Evolutionary conservation across 106 monocot species (phyloP).

Genomic region (Chionographis japonica): DNA sequence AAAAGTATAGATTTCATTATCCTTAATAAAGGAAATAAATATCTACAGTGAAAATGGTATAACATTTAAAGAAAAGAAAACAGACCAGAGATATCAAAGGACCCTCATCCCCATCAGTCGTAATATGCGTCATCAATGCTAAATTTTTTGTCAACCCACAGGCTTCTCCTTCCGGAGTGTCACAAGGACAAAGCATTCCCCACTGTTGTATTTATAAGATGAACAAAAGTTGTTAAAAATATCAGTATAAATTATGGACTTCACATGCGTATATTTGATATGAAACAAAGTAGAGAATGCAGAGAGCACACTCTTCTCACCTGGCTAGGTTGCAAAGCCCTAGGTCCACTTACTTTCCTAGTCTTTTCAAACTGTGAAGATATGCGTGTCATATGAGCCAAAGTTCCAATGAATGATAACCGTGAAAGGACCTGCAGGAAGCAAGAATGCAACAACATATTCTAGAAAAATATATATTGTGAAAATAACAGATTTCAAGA

Average conservation of each 20-base stretch:
- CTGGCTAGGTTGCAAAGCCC: constrained; percentile 98
- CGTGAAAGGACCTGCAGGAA: constrained; percentile 66
- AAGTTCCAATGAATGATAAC: constrained; percentile 74
- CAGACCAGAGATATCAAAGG: constrained; percentile 75
- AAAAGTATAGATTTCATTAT: no score
- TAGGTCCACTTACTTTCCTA: constrained; percentile 98
- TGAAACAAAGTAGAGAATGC: constrained; percentile 1
- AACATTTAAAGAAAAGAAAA: constrained; percentile 9
- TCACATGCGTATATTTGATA: no score
- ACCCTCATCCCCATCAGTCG: constrained; percentile 92
- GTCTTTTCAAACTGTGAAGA: constrained; percentile 97
- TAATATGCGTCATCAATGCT: constrained; percentile 94
- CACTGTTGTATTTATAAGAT: constrained; percentile 46
- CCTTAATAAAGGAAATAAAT: no score
- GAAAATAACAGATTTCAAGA: neutral
- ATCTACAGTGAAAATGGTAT: no score
- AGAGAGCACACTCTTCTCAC: constrained; percentile 16
- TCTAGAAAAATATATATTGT: neutral
- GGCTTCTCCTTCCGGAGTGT: constrained; percentile 97
- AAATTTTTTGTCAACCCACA: constrained; percentile 99
- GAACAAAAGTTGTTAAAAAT: neutral
- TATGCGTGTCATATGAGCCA: constrained; percentile 93
- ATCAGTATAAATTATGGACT: no score
- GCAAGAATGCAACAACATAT: constrained; percentile 1
- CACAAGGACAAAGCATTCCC: constrained; percentile 99